phyloP scores from a whole-genome alignment of 345 rosid genomes.

The Garcia nutans region DNA sequence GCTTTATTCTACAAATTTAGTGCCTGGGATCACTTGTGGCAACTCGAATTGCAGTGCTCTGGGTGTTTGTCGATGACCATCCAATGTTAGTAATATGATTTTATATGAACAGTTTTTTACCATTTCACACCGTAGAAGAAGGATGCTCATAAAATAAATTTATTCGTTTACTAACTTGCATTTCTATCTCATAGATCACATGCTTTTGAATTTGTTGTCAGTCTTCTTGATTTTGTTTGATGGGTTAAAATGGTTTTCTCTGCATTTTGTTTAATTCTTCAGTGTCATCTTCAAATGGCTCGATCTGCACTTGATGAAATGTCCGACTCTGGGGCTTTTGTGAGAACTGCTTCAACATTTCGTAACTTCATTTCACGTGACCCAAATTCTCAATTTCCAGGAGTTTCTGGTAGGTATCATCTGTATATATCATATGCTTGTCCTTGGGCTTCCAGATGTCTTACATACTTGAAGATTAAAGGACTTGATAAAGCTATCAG shows the following conservation, averaged over 20 bases:
- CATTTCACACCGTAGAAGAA: no score
- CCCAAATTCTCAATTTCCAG: conserved; percentile 62
- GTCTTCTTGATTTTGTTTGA: not conserved
- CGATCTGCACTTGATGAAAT: conserved; percentile 75
- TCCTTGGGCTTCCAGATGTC: conserved; percentile 93
- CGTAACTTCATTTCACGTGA: conserved; percentile 65
- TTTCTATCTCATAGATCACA: not conserved
- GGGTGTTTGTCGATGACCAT: no score
- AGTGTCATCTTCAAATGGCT: conserved; percentile 49
- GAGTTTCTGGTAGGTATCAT: conserved; percentile 90
- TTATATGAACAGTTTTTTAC: no score
- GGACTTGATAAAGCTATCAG: conserved; percentile 76
- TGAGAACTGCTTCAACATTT: conserved; percentile 77
- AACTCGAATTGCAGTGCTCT: not conserved
- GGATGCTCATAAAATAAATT: not conserved
- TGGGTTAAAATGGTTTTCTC: not conserved
- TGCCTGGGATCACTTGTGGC: not conserved
- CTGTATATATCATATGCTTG: conserved; percentile 91
- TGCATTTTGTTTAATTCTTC: not conserved
- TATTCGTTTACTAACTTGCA: not conserved
- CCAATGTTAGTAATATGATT: no score
- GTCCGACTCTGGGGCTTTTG: conserved; percentile 71
- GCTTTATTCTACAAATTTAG: no score
- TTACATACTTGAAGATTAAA: conserved; percentile 76
- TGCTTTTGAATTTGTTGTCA: not conserved